Conservation (phyloP, 805 yeast species). For the Starmerella vitae region DNA sequence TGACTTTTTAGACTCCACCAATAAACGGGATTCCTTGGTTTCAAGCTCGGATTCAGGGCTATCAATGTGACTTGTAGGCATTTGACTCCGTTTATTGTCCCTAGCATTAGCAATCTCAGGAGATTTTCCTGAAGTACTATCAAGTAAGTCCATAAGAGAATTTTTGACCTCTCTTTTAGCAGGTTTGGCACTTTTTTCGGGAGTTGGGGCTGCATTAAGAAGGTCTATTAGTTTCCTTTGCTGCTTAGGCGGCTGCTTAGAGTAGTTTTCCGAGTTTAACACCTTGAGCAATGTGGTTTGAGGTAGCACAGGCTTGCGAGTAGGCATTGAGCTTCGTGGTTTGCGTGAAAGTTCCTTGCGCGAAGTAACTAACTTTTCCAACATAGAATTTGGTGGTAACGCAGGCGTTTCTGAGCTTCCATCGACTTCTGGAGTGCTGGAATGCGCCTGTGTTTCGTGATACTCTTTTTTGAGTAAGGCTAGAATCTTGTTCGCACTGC, state of each 20-base stretch:
- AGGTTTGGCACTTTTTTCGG: not conserved
- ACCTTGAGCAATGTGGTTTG: conserved; percentile 11
- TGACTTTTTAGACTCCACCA: no score
- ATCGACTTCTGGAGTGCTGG: not conserved
- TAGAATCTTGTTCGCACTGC: conserved; percentile 25
- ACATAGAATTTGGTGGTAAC: conserved; percentile 19
- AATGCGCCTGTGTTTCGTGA: not conserved
- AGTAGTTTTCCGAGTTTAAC: conserved; percentile 4
- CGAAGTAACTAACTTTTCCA: conserved; percentile 17
- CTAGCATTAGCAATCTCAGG: no score
- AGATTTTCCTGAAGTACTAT: not conserved
- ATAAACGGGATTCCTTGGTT: no score
- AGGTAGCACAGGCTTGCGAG: conserved; percentile 3
- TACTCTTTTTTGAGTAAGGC: conserved; percentile 21
- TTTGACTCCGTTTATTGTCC: no score
- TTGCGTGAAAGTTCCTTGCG: conserved; percentile 10
- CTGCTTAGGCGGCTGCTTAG: not conserved
- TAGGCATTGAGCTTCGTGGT: conserved; percentile 1
- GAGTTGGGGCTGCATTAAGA: conserved; percentile 1
- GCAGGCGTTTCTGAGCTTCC: conserved; percentile 3
- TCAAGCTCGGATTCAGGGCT: no score
- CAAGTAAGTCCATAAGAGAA: not conserved
- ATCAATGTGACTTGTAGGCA: no score
- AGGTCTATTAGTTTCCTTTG: conserved; percentile 9
- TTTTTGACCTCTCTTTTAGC: not conserved